phyloP scores from a whole-genome alignment of 1,284 basidiomycete species.

The Athelia psychrophila region DNA sequence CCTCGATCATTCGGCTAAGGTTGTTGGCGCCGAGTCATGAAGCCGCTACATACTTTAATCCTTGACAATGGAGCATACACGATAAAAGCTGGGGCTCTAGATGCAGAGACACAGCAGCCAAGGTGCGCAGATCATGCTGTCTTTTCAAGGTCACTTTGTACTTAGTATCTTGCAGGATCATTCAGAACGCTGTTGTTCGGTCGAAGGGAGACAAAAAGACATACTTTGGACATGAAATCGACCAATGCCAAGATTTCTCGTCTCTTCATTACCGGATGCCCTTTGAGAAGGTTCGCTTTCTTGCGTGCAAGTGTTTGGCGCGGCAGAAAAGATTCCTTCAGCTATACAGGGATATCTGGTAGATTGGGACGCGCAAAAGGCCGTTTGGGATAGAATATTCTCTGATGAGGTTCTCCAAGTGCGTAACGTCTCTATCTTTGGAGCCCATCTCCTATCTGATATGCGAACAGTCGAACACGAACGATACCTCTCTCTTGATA shows the following conservation, averaged over 20 bases:
- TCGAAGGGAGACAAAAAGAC: constrained; percentile 77
- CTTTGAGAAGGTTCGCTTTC: constrained; percentile 77
- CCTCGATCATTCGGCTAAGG: too few species aligned
- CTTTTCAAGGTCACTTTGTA: constrained; percentile 69
- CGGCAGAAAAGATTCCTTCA: constrained; percentile 12
- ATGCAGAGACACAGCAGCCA: constrained; percentile 25
- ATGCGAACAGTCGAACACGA: constrained; percentile 60
- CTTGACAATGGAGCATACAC: constrained; percentile 85
- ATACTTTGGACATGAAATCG: constrained; percentile 83
- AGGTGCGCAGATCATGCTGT: constrained; percentile 20
- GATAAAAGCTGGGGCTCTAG: constrained; percentile 71
- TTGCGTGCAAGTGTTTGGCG: constrained; percentile 11
- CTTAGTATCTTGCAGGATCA: constrained; percentile 44
- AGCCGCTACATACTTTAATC: constrained; percentile 51
- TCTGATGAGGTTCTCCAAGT: constrained; percentile 67
- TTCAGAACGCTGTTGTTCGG: constrained; percentile 78
- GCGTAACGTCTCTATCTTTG: constrained; percentile 20
- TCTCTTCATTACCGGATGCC: constrained; percentile 80
- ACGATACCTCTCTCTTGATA: constrained; percentile 72
- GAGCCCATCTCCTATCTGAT: neutral
- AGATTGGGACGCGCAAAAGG: constrained; percentile 92
- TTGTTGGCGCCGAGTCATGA: too few species aligned
- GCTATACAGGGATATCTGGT: constrained; percentile 76
- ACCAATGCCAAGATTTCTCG: constrained; percentile 71
- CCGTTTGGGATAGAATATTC: constrained; percentile 86